Evolutionary conservation across 192 early-diverging fungal genomes (phyloP), one percentile per base, ranked within the genome.

Genomic region (Oehlia diaphana): DNA sequence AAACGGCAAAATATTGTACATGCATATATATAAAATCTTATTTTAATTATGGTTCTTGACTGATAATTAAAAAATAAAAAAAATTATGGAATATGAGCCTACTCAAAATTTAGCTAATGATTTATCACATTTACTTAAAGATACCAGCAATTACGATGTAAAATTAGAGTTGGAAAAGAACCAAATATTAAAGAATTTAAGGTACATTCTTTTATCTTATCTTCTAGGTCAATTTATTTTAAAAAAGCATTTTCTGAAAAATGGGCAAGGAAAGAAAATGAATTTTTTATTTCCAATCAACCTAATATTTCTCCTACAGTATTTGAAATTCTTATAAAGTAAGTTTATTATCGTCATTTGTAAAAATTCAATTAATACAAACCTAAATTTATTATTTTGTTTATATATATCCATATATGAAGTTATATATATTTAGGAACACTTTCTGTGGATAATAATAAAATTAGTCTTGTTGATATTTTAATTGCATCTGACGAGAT

Each of bases 221-320:
- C n/a, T 53, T 14, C 16, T 47, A 26, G 72, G 14, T 73, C 47
- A 31, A n/a, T 9, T 50, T 28, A 73, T 58, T 73, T 73, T 73
- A 21, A 31, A 50, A 73, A 13, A n/a, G 72, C 72, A 14, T 23
- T 73, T 9, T 73, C 72, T 28, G 13, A 26, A 28, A 23, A 26
- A 50, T 73, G 44, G 44, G n/a, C 42, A 73, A 58, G n/a, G 28
- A 10, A 10, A 4, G 44, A 73, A 58, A n/a, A 53, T 73, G 2
- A 5, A 37, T 37, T 73, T n/a, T 49, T 50, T 8, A 44, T 31
- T 31, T 73, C 49, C 50, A 53, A 9, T 4, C 47, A 73, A 47
- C 72, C 72, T 53, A 73, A 73, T 73, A 50, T 73, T 50, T 47
- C 72, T 13, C 72, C 72, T 58, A 12, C 3, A 73, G 35, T 26